Conservation (phyloP, 495 filamentous ascomycete species). For the Cladorrhinum samala region DNA sequence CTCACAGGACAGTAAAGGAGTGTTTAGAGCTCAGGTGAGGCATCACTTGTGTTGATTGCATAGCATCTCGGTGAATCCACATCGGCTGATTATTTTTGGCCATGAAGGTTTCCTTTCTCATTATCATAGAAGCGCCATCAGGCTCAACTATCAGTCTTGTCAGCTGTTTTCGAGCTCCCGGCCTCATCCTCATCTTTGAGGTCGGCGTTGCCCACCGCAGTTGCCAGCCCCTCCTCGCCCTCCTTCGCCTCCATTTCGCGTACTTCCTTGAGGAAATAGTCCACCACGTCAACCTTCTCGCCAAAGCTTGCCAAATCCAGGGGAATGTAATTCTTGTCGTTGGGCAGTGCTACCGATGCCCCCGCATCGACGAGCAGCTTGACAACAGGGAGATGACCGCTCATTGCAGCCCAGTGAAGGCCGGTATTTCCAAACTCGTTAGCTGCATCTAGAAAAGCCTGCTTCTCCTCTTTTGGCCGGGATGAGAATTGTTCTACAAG, state of each 20-base stretch:
- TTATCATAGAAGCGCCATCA: too few relatives aligned
- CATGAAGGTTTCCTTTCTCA: too few relatives aligned
- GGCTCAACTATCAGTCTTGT: slow-evolving; percentile 1
- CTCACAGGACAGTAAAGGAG: slow-evolving; percentile 38
- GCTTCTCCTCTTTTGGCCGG: slow-evolving; percentile 24
- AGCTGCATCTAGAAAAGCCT: slow-evolving; percentile 54
- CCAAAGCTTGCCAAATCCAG: slow-evolving; percentile 77
- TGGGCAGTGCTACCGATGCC: slow-evolving; percentile 66
- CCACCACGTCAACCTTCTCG: slow-evolving; percentile 60
- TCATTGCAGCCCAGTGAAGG: slow-evolving; percentile 86
- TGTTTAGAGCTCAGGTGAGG: background rate
- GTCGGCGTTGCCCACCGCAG: slow-evolving; percentile 21
- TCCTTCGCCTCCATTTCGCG: slow-evolving; percentile 51
- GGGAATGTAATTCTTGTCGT: slow-evolving; percentile 77
- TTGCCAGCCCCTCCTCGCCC: slow-evolving; percentile 27
- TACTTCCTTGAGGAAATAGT: slow-evolving; percentile 54
- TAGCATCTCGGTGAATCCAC: too few relatives aligned
- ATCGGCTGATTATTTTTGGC: too few relatives aligned
- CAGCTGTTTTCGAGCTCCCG: slow-evolving; percentile 2
- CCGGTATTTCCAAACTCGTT: slow-evolving; percentile 83
- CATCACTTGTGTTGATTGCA: too few relatives aligned
- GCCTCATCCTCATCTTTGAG: slow-evolving; percentile 14
- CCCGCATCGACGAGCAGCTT: slow-evolving; percentile 58
- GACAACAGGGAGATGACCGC: slow-evolving; percentile 75
- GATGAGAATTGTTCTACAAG: slow-evolving; percentile 35